A percentile compares a stretch with the other conserved stretches of the same genome.
These are phyloP conservation scores for Trichoderma guizhouense DNA, from an alignment of 2,329 filamentous ascomycete genomes.

Conservation along the genomic window DNA sequence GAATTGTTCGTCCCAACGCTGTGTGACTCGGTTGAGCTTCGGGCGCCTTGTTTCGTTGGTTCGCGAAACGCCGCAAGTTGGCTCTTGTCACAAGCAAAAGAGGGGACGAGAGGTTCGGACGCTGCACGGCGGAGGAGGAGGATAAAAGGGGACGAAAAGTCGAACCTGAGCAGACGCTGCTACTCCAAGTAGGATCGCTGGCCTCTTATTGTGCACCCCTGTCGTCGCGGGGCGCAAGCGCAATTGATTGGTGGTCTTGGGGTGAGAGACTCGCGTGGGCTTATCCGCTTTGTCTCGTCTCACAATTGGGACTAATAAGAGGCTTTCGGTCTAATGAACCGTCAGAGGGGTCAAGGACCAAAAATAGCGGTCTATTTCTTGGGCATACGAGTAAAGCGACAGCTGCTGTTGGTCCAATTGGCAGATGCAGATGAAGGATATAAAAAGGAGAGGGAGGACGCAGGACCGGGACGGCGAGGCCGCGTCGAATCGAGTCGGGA, in stretches of 20 bases:
- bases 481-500: not conserved
- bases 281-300: constrained; percentile 11
- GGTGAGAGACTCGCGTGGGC: constrained; percentile 9
- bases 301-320: not conserved
- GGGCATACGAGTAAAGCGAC: not conserved
- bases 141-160: not conserved
- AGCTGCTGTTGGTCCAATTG: not conserved
- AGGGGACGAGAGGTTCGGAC: not conserved
- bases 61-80: not conserved
- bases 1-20: not conserved
- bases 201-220: not conserved
- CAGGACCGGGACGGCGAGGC: not conserved
- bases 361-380: not conserved
- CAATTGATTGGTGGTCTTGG: constrained; percentile 13
- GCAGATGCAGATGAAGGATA: not conserved
- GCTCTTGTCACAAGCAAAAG: not conserved
- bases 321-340: not conserved
- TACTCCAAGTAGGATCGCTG: constrained; percentile 10
- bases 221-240: constrained; percentile 12
- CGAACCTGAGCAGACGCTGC: not conserved
- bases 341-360: not conserved
- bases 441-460: not conserved
- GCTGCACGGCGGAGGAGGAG: not conserved
- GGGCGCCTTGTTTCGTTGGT: not conserved
- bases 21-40: not conserved